These are phyloP conservation scores for Calonectria pauciramosa DNA, from an alignment of 2,329 filamentous ascomycete species.

Conservation along the genomic window DNA sequence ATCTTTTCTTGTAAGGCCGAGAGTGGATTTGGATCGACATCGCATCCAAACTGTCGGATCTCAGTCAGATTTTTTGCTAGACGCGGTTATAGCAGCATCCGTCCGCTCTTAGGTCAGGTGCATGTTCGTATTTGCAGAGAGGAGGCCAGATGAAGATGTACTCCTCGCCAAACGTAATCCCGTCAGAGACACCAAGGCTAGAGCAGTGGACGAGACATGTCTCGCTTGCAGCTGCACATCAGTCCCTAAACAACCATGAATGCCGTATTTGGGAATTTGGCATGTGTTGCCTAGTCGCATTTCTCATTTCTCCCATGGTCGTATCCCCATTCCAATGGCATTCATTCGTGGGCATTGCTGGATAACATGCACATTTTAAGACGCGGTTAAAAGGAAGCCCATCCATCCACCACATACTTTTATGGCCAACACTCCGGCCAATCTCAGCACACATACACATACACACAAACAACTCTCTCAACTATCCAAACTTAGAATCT, in stretches of 20 bases:
- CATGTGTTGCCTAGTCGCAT: not conserved
- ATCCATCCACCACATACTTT: not conserved
- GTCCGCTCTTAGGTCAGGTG: not conserved
- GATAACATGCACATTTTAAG: not conserved
- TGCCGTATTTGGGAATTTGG: not conserved
- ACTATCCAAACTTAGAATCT: not conserved
- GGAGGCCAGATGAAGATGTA: not conserved
- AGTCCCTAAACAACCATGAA: not conserved
- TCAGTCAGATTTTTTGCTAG: not conserved
- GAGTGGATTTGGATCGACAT: constrained; percentile 18
- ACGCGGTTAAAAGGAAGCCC: not conserved
- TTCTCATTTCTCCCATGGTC: not conserved
- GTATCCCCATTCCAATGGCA: not conserved
- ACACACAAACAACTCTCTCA: not conserved
- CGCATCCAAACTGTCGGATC: constrained; percentile 12
- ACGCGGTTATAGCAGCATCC: not conserved
- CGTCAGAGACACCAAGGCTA: not conserved
- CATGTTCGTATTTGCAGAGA: not conserved
- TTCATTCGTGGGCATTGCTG: not conserved
- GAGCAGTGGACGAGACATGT: not conserved
- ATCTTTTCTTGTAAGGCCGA: not conserved
- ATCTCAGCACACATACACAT: not conserved
- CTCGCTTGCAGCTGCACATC: not conserved
- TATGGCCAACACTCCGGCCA: not conserved
- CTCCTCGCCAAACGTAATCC: not conserved